Conservation (phyloP, 257 asterid species). For the Agastache rugosa region DNA sequence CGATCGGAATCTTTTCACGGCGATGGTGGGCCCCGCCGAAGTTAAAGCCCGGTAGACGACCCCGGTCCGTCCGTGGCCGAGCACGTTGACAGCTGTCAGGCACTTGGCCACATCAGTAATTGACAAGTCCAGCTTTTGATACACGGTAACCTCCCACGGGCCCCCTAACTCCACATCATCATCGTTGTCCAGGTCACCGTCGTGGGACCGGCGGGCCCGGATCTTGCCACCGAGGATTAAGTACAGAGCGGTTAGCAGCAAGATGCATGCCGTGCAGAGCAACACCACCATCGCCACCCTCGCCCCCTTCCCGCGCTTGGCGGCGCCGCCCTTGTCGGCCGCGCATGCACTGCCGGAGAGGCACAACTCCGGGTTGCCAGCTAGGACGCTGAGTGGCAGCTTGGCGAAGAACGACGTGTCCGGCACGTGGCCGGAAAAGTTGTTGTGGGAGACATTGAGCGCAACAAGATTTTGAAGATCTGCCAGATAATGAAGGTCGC, state of each 20-base stretch:
- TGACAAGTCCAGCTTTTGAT: conserved; percentile 72
- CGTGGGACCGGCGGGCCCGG: conserved; percentile 46
- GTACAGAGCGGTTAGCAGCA: conserved; percentile 62
- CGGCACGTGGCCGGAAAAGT: conserved; percentile 78
- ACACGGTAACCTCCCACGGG: conserved; percentile 83
- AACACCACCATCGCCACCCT: conserved; percentile 76
- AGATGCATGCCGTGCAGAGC: conserved; percentile 61
- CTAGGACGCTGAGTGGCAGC: conserved; percentile 63
- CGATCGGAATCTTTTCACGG: conserved; percentile 62
- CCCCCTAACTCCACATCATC: conserved; percentile 65
- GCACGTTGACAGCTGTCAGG: conserved; percentile 51
- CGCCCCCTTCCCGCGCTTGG: conserved; percentile 53
- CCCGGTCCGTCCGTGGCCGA: conserved; percentile 78
- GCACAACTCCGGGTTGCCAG: conserved; percentile 64
- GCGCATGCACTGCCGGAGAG: conserved; percentile 60
- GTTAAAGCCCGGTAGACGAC: conserved; percentile 59
- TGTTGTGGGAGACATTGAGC: conserved; percentile 71
- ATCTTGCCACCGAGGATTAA: conserved; percentile 59
- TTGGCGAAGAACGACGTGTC: conserved; percentile 70
- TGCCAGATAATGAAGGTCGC: conserved; percentile 62
- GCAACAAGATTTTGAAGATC: conserved; percentile 74
- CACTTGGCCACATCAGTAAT: conserved; percentile 58
- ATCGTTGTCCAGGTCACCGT: conserved; percentile 39
- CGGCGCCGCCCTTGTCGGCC: conserved; percentile 34
- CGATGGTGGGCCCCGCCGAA: conserved; percentile 55